Evolutionary conservation across 1,284 basidiomycete genomes (phyloP).

Genomic region (Moesziomyces parantarcticus): DNA sequence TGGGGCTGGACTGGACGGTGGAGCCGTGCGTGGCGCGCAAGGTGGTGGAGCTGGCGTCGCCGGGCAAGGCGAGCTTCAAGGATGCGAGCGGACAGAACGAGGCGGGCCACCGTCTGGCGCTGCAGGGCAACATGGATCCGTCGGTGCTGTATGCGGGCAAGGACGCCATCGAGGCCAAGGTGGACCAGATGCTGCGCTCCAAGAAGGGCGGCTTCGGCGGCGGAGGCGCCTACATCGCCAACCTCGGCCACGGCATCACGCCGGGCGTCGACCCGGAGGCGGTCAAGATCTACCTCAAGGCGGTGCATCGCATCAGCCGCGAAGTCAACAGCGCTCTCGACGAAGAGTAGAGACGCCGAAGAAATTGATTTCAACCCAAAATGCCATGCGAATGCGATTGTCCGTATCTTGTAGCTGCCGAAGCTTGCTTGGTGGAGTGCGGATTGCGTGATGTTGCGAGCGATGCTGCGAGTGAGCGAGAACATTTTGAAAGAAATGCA

Average conservation of each 20-base stretch:
- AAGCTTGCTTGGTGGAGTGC: too few species aligned
- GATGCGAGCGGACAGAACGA: constrained; percentile 53
- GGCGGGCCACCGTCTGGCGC: constrained; percentile 73
- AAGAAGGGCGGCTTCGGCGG: constrained; percentile 75
- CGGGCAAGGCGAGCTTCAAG: constrained; percentile 49
- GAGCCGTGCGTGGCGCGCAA: constrained; percentile 63
- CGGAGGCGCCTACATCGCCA: constrained; percentile 78
- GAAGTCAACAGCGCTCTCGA: constrained; percentile 55
- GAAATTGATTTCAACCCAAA: too few species aligned
- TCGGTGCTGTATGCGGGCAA: constrained; percentile 83
- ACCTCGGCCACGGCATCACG: constrained; percentile 93
- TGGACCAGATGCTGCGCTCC: constrained; percentile 79
- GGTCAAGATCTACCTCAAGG: constrained; percentile 61
- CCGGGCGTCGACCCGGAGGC: constrained; percentile 66
- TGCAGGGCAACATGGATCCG: constrained; percentile 95
- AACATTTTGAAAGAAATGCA: neutral
- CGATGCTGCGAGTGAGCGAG: neutral
- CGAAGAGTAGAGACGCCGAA: constrained; percentile 28
- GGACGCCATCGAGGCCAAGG: constrained; percentile 86
- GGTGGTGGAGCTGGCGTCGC: constrained; percentile 55
- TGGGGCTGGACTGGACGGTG: constrained; percentile 65
- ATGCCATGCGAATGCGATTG: too few species aligned
- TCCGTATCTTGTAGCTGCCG: too few species aligned
- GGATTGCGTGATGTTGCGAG: too few species aligned
- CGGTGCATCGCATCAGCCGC: constrained; percentile 59